Base-by-base conservation (phyloP, 2,329 filamentous ascomycete species). In the Herpotrichia juniperi region DNA sequence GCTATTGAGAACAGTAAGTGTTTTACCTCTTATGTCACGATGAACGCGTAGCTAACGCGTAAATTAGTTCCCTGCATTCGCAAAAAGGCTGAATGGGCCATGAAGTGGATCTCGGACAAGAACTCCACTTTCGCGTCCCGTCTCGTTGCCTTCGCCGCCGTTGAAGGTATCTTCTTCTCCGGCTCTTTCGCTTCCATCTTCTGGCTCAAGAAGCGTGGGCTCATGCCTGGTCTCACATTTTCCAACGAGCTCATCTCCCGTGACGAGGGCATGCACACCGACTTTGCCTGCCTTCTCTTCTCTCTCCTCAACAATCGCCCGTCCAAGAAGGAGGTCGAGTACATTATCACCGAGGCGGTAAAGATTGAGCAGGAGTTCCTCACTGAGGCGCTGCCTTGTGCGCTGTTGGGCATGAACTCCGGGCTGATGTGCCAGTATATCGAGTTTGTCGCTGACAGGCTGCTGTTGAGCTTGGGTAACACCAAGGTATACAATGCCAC, bases 171-270 rank as follows among this genome's bases (percentile, higher is more conserved):
- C 81, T 99, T 99, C 88, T 99, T 99, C 87, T 94, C 89, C 66
- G 94, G 94, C 59, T 96, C 94, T 21, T 99, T 99, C 70, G 94
- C 94, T 3, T 96, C 94, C 63, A 97, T 99, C 80, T 99, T 99
- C 85, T 99, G 94, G 94, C 84, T 99, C 72, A 99, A 97, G 90
- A 99, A 99, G 88, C 94, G 96, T 76, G 94, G 94, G 66, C 87
- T 99, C 64, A 99, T 99, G 94, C 90, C 94, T 42, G 94, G 94
- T 67, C 85, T 99, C 58, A 97, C 94, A 65, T 99, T 99, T 83
- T 97, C 94, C 75, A 99, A 99, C 82, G 94, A 99, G 83, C 89
- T 99, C 71, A 99, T 99, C 81, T 99, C 94, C 57, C 93, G 94
- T 81, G 94, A 99, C 67, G 94, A 99, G 84, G 94, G 94, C 76